Evolutionary conservation across 306 rosid genomes (phyloP), one percentile per base, ranked within the genome.

Genomic region (Fragaria iinumae): DNA sequence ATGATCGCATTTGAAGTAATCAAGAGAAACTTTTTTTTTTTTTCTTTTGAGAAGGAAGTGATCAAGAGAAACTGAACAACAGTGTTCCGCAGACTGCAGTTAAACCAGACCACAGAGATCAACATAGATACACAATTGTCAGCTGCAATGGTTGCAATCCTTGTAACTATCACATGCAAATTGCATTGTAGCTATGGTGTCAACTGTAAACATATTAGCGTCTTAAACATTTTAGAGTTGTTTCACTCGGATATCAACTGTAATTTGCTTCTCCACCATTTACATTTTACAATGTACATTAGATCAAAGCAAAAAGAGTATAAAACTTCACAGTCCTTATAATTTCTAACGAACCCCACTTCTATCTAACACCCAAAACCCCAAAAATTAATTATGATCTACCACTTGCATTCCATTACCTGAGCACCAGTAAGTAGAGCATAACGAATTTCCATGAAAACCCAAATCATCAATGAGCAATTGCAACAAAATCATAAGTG

Each of bases 1-100:
- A 29, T 73, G 60, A 80, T 69, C 76, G 5, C 39, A 2, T 17
- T 73, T 63, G 12, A 41, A 80, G 44, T 50, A 53, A 52, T 67
- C 32, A n/a, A 41, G 44, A 41, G 44, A 41, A 41, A 41, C 44
- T 0, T 41, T 6, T 41, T 41, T 41, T 41, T 38, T 38, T 5
- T 32, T 32, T 38, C 44, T 41, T 41, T 41, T 41, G 41, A 38
- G 36, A 38, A 38, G 41, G 8, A 38, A 41, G 44, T 6, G 44
- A 41, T 41, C 11, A 41, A 41, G 44, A 41, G 10, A 60, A 44
- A 29, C 55, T 4, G 0, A 73, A 66, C 36, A 18, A 65, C 39
- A 47, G 23, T 34, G 20, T 48, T 25, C n/a, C n/a, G 4, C 11
- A 14, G 14, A 57, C 39, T 75, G 27, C 0, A 53, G 13, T 34